phyloP scores from a whole-genome alignment of 2,329 filamentous ascomycete species.

The Ceratocystis smalleyi region DNA sequence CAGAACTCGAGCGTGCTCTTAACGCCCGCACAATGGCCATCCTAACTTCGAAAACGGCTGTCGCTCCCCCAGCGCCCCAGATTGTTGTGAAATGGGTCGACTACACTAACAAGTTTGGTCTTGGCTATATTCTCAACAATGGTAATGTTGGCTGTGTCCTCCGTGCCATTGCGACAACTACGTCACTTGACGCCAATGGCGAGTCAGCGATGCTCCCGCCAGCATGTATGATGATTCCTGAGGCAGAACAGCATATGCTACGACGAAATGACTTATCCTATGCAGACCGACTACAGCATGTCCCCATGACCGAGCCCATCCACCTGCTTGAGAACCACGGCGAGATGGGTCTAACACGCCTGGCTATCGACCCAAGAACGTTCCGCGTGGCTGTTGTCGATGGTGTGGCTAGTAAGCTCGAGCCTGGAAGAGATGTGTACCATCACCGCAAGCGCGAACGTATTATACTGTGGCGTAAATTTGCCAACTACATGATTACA shows the following conservation, averaged over 20 bases:
- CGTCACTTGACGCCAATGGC: slow-evolving; percentile 25
- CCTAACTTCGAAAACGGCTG: slow-evolving; percentile 37
- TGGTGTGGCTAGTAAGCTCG: slow-evolving; percentile 44
- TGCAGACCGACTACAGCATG: slow-evolving; percentile 41
- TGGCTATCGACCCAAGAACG: slow-evolving; percentile 48
- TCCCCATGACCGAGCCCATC: slow-evolving; percentile 47
- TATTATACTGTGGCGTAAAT: slow-evolving; percentile 56
- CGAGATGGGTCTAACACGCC: slow-evolving; percentile 44
- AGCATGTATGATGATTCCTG: slow-evolving; percentile 54
- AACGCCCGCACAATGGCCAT: slow-evolving; percentile 49
- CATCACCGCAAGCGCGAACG: slow-evolving; percentile 51
- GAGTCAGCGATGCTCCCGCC: slow-evolving; percentile 45
- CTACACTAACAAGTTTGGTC: slow-evolving; percentile 73
- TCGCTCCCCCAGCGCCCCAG: slow-evolving; percentile 42
- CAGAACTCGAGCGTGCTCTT: slow-evolving; percentile 45
- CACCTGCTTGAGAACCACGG: slow-evolving; percentile 62
- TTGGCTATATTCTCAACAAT: slow-evolving; percentile 71
- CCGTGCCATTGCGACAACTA: slow-evolving; percentile 34
- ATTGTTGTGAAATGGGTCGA: slow-evolving; percentile 72
- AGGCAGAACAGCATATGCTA: slow-evolving; percentile 55
- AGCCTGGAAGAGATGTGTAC: slow-evolving; percentile 46
- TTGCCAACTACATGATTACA: slow-evolving; percentile 58
- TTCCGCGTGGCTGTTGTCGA: slow-evolving; percentile 42
- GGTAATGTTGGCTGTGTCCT: slow-evolving; percentile 62
- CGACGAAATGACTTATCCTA: slow-evolving; percentile 42